Evolutionary conservation across 768 basidiomycete genomes (phyloP).

Genomic region (Mycena filopes): DNA sequence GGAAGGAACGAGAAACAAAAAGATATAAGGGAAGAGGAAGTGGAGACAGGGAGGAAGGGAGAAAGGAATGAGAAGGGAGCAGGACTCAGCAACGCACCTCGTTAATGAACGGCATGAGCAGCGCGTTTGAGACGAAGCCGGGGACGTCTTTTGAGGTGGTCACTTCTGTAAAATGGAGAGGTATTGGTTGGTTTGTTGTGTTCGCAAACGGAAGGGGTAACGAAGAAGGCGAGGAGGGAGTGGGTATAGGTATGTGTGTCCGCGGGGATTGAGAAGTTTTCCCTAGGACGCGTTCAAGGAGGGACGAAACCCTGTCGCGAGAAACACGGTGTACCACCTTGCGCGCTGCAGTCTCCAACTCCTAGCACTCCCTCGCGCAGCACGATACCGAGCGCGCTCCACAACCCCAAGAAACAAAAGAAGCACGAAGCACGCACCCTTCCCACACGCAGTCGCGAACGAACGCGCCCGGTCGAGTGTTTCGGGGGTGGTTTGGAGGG

Average conservation of each 20-base stretch:
- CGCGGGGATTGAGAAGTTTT: too few relatives aligned
- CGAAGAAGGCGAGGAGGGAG: too few relatives aligned
- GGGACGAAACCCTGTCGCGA: too few relatives aligned
- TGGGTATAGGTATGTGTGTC: too few relatives aligned
- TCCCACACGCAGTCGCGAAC: constrained; percentile 91
- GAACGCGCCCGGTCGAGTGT: constrained; percentile 80
- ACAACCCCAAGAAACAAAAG: not conserved
- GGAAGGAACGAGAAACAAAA: not conserved
- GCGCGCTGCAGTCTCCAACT: too few relatives aligned
- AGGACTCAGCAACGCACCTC: constrained; percentile 77
- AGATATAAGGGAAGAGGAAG: not conserved
- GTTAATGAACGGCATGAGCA: constrained; percentile 97
- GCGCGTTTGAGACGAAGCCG: constrained; percentile 94
- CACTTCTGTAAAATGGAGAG: constrained; percentile 85
- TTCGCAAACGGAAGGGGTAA: too few relatives aligned
- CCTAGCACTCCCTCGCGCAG: too few relatives aligned
- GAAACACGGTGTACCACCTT: too few relatives aligned
- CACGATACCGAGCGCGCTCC: too few relatives aligned
- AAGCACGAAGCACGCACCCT: constrained; percentile 61
- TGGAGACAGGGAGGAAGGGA: not conserved
- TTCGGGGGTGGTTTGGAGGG: constrained; percentile 85
- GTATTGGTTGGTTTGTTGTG: too few relatives aligned
- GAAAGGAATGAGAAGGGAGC: not conserved
- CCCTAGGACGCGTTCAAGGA: too few relatives aligned
- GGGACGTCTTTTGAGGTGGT: constrained; percentile 92